Conservation (phyloP, 257 asterid species). For the Solanum infundibuliforme region DNA sequence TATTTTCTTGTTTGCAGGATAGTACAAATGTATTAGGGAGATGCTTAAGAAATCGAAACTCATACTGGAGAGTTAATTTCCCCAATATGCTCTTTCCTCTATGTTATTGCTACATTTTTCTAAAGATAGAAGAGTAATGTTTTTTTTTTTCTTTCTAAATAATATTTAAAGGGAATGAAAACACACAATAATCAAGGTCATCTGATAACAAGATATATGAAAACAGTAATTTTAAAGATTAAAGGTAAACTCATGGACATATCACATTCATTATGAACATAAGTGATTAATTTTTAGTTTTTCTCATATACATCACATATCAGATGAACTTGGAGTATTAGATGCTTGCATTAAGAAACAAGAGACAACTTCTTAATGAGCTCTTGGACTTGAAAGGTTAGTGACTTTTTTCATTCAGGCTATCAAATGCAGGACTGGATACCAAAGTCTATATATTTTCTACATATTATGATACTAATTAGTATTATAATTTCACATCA, state of each 20-base stretch:
- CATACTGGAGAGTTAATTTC: not conserved
- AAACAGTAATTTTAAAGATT: not conserved
- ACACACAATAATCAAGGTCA: not conserved
- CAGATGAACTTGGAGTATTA: not conserved
- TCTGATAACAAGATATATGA: not conserved
- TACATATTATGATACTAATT: too few species aligned
- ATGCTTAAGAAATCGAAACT: too few species aligned
- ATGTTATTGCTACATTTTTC: not conserved
- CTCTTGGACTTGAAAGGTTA: slow-evolving; percentile 8
- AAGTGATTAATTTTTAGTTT: not conserved
- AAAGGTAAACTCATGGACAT: not conserved
- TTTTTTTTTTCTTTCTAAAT: not conserved
- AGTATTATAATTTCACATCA: too few species aligned
- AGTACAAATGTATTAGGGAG: not conserved
- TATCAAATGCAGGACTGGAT: too few species aligned
- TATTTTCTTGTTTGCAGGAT: too few species aligned
- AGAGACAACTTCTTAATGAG: slow-evolving; percentile 1
- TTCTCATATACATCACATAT: not conserved
- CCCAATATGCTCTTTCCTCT: not conserved
- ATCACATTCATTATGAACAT: not conserved
- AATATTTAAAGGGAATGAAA: not conserved
- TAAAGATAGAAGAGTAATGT: not conserved
- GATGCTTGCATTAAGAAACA: not conserved
- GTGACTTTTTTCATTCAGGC: not conserved
- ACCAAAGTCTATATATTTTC: too few species aligned